Evolutionary conservation across 1,139 yeast species (phyloP).

Genomic region (Debaryomycetaceae sp.): DNA sequence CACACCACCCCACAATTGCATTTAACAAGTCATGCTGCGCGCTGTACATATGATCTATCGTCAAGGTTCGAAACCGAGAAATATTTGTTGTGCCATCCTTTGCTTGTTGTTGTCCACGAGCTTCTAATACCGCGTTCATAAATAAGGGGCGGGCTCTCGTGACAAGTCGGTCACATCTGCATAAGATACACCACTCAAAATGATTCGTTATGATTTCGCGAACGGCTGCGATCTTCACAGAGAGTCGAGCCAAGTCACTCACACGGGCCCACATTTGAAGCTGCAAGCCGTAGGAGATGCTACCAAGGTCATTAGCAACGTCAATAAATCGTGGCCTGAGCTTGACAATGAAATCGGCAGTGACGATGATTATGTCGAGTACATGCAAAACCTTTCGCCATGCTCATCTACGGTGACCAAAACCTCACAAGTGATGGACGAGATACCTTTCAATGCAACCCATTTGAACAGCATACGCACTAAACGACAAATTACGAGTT

Average conservation of each 20-base stretch:
- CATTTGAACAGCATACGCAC: conserved; percentile 8
- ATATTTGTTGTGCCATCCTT: too few species aligned
- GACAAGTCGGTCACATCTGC: too few species aligned
- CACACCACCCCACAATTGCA: too few species aligned
- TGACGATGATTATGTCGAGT: conserved; percentile 9
- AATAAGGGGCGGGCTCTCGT: too few species aligned
- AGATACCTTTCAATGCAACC: neutral
- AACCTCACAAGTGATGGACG: conserved; percentile 7
- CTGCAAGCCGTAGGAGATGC: conserved; percentile 1
- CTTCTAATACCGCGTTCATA: too few species aligned
- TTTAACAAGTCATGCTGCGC: too few species aligned
- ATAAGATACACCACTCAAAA: too few species aligned
- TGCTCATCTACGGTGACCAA: conserved; percentile 14
- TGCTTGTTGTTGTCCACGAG: too few species aligned
- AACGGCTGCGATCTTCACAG: conserved; percentile 5
- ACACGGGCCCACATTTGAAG: conserved; percentile 2
- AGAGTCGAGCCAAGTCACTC: conserved; percentile 6
- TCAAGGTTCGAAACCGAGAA: too few species aligned
- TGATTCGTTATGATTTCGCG: too few species aligned
- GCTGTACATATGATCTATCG: too few species aligned
- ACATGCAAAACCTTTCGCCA: conserved; percentile 14
- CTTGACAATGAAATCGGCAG: neutral
- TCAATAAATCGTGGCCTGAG: neutral
- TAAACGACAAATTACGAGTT: neutral
- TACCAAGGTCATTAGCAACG: neutral